These are phyloP conservation scores for Aspergillus fischeri DNA, from an alignment of 2,329 filamentous ascomycete species.

Conservation along the genomic window DNA sequence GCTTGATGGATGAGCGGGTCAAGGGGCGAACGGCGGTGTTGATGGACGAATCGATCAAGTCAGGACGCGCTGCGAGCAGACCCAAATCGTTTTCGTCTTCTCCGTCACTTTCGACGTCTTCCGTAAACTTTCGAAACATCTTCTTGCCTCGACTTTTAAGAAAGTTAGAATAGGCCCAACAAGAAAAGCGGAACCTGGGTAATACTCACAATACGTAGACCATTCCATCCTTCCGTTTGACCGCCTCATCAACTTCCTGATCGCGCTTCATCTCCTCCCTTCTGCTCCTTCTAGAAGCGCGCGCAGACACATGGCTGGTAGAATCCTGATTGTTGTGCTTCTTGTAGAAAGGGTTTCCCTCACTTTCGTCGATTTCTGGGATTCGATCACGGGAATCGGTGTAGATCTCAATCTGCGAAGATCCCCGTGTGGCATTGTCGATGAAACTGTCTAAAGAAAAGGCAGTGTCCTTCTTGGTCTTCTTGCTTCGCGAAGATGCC, in stretches of 20 bases:
- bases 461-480: slow-evolving; percentile 42
- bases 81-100: slow-evolving; percentile 42
- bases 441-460: slow-evolving; percentile 45
- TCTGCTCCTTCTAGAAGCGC: slow-evolving; percentile 37
- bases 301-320: slow-evolving; percentile 20
- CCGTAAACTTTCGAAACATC: slow-evolving; percentile 54
- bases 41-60: slow-evolving; percentile 31
- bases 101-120: slow-evolving; percentile 36
- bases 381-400: slow-evolving; percentile 61
- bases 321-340: slow-evolving; percentile 30
- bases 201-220: slow-evolving; percentile 58
- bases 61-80: slow-evolving; percentile 37
- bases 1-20: slow-evolving; percentile 56
- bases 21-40: slow-evolving; percentile 43
- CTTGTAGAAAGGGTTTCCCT: slow-evolving; percentile 55
- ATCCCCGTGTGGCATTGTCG: slow-evolving; percentile 26
- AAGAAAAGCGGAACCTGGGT: slow-evolving; percentile 1
- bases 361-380: slow-evolving; percentile 48
- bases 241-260: slow-evolving; percentile 47
- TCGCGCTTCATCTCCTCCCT: slow-evolving; percentile 27
- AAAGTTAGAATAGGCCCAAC: slow-evolving; percentile 22
- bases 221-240: slow-evolving; percentile 54
- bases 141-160: slow-evolving; percentile 56
- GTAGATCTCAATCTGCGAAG: slow-evolving; percentile 52
- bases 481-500: slow-evolving; percentile 44